Evolutionary conservation across 257 asterid species (phyloP), one percentile per base, ranked within the genome.

Genomic region (Misopates orontium): DNA sequence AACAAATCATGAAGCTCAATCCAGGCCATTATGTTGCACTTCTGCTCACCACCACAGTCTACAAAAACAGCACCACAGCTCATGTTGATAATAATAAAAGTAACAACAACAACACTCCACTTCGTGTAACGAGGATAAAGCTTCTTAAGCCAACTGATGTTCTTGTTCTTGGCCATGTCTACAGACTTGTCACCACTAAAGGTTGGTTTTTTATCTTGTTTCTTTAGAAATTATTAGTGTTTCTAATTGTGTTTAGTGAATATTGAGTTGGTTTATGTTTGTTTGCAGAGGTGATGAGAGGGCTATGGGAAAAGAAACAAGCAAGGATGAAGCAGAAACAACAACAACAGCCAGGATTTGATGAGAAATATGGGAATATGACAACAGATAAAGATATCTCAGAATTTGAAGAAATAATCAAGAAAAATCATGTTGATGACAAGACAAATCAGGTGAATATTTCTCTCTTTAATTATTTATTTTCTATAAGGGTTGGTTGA

Each of bases 21-120:
- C 95, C 92, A 6, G 96, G 95, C 75, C 98, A 89, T 19, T 87
- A 85, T 68, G 96, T 92, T 13, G 95, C 98, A 11, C 96, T 87
- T 60, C 95, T 92, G 66, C 95, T 89, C 73, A 85, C 96, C 71
- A 91, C 98, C 83, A 86, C 96, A 74, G 13, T 80, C 13, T 84
- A 79, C 56, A 70, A 70, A 18, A 74, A 52, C 18, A 15, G 14
- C 7, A 60, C 44, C 8, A 23, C 16, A 4, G 67, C 10, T 4
- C n/a, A n/a, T n/a, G 24, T 36, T 3, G 42, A 3, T 36, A 4
- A 0, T 4, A 49, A 18, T 49, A 16, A 1, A 13, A 60, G 44
- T 16, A 56, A 31, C 53, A 73, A 49, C 11, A 71, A 53, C 36
- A 22, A 52, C 21, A 24, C n/a, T n/a, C 94, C 98, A 10, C 75